Conservation (phyloP, 2,329 filamentous ascomycete species). For the Colletotrichum costaricense region DNA sequence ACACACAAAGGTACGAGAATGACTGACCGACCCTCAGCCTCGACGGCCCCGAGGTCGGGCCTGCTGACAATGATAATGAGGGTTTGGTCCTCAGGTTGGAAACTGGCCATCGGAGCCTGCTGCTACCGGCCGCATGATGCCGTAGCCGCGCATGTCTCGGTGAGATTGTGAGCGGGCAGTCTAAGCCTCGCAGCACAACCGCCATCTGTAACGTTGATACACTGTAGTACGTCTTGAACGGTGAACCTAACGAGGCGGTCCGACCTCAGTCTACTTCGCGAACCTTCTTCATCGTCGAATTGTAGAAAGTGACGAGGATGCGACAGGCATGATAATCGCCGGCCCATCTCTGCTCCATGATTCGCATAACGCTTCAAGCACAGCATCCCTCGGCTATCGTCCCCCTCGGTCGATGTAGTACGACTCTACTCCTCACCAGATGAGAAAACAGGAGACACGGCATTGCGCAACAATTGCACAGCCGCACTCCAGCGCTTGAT, state of each 20-base stretch:
- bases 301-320: not conserved
- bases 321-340: not conserved
- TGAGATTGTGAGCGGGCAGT: not conserved
- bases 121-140: not conserved
- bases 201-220: conserved; percentile 4
- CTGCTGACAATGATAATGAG: not conserved
- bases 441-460: not conserved
- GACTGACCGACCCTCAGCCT: not conserved
- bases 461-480: conserved; percentile 17
- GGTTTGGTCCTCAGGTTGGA: not conserved
- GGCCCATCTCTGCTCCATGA: not conserved
- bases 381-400: conserved; percentile 1
- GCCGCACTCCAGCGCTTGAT: conserved; percentile 33
- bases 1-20: not conserved
- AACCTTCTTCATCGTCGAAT: not conserved
- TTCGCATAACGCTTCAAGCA: conserved; percentile 2
- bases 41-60: conserved; percentile 25
- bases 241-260: not conserved
- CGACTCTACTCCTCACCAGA: not conserved
- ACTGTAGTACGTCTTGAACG: not conserved
- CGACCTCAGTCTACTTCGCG: not conserved
- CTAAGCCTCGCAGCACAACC: not conserved
- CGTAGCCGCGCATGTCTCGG: conserved; percentile 16
- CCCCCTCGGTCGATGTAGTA: not conserved
- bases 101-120: not conserved